Percentiles rank a stretch among this genome's conserved stretches.
Conservation (phyloP, 345 rosid species). For the Camelina hispida region DNA sequence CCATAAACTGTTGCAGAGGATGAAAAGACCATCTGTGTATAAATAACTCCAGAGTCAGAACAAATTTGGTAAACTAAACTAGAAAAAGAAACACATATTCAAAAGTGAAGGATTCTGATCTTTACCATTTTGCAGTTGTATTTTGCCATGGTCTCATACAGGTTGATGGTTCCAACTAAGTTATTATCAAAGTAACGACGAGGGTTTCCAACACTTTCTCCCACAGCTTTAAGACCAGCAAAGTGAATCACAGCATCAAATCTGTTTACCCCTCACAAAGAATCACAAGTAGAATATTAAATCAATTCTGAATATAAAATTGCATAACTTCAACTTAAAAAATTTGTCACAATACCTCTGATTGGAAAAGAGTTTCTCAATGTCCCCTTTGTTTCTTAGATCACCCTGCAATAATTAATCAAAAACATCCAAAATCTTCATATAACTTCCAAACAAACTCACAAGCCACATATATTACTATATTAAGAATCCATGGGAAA, state of each 20-base stretch:
- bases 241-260: slow-evolving; percentile 96
- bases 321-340: background rate
- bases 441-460: background rate
- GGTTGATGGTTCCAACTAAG: slow-evolving; percentile 75
- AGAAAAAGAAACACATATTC: background rate
- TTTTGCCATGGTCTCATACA: slow-evolving; percentile 74
- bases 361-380: slow-evolving; percentile 78
- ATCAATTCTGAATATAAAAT: background rate
- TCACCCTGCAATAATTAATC: slow-evolving; percentile 68
- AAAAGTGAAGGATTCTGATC: background rate
- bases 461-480: background rate
- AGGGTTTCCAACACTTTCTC: slow-evolving; percentile 82
- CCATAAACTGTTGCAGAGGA: slow-evolving; percentile 97
- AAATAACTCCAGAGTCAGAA: background rate
- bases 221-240: slow-evolving; percentile 95
- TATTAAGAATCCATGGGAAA: background rate
- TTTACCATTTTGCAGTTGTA: slow-evolving; percentile 72
- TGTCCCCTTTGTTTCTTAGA: slow-evolving; percentile 78
- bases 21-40: slow-evolving; percentile 88
- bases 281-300: background rate
- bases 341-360: slow-evolving; percentile 53
- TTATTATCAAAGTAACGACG: slow-evolving; percentile 83
- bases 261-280: slow-evolving; percentile 44
- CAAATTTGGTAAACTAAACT: slow-evolving; percentile 4
- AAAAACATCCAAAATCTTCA: slow-evolving; percentile 8